Evolutionary conservation across 1,284 basidiomycete genomes (phyloP).

Genomic region (Cyathus pygmaeus): DNA sequence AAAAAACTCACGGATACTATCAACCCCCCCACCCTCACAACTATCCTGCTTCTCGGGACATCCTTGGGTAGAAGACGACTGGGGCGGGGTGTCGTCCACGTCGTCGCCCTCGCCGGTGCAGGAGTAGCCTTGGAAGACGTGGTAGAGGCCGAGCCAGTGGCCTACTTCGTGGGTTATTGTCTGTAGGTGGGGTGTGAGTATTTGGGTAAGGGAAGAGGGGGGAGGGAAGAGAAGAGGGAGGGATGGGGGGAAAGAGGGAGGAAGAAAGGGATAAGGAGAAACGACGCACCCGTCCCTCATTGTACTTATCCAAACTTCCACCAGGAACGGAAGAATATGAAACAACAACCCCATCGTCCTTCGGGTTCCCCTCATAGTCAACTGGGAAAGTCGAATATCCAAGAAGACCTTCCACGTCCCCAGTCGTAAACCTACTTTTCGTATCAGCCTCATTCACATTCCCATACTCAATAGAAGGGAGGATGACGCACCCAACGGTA

Average conservation of each 20-base stretch:
- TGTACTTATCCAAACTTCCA: constrained; percentile 54
- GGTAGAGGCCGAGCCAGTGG: constrained; percentile 68
- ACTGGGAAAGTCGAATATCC: constrained; percentile 64
- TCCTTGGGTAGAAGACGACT: constrained; percentile 52
- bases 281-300: constrained; percentile 59
- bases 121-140: constrained; percentile 70
- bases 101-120: constrained; percentile 52
- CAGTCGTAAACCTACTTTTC: constrained; percentile 47
- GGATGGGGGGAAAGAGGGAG: no score
- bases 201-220: no score
- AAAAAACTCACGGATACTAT: constrained; percentile 56
- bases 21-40: constrained; percentile 53
- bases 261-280: not conserved
- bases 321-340: constrained; percentile 62
- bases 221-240: no score
- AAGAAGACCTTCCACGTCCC: constrained; percentile 51
- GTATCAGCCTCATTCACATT: no score
- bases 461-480: not conserved
- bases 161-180: constrained; percentile 67
- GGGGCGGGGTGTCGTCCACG: constrained; percentile 62
- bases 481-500: constrained; percentile 51
- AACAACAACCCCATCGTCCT: constrained; percentile 61
- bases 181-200: constrained; percentile 21
- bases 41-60: constrained; percentile 60
- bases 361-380: constrained; percentile 46